These are phyloP conservation scores for Oemleria cerasiformis DNA, from an alignment of 306 rosid genomes.

Conservation along the genomic window DNA sequence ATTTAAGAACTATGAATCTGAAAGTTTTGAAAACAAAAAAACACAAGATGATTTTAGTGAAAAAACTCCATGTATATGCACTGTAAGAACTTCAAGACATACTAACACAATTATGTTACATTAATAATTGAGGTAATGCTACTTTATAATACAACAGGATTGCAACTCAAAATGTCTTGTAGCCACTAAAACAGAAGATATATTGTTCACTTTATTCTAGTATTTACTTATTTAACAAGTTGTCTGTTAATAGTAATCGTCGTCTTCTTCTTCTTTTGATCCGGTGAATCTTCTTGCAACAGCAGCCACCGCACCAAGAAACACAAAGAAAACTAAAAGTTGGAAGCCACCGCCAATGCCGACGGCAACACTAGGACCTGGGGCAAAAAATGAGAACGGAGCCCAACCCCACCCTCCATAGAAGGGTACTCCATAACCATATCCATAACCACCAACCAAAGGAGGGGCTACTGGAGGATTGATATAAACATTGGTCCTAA, in stretches of 20 bases:
- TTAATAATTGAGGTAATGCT: slow-evolving; percentile 5
- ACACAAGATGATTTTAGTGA: too few species aligned
- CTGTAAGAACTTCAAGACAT: background rate
- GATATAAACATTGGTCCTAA: slow-evolving; percentile 80
- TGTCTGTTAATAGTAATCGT: slow-evolving; percentile 29
- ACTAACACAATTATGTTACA: background rate
- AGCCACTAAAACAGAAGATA: background rate
- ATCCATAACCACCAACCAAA: slow-evolving; percentile 83
- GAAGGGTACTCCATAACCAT: slow-evolving; percentile 71
- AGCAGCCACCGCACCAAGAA: slow-evolving; percentile 81
- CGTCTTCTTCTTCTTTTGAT: slow-evolving; percentile 53
- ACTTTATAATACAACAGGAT: background rate
- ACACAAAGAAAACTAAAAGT: slow-evolving; percentile 46
- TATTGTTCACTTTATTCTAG: background rate
- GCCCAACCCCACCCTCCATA: slow-evolving; percentile 98
- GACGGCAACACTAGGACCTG: slow-evolving; percentile 79
- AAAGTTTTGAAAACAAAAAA: too few species aligned
- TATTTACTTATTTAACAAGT: background rate
- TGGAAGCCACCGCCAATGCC: slow-evolving; percentile 93
- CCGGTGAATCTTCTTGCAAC: slow-evolving; percentile 64
- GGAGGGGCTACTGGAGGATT: slow-evolving; percentile 93
- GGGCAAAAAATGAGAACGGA: slow-evolving; percentile 91
- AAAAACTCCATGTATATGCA: too few species aligned
- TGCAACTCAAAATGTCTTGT: background rate
- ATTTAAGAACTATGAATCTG: too few species aligned